These are phyloP conservation scores for Cryptococcus sp. DNA, from an alignment of 1,284 basidiomycete species.

Conservation along the genomic window DNA sequence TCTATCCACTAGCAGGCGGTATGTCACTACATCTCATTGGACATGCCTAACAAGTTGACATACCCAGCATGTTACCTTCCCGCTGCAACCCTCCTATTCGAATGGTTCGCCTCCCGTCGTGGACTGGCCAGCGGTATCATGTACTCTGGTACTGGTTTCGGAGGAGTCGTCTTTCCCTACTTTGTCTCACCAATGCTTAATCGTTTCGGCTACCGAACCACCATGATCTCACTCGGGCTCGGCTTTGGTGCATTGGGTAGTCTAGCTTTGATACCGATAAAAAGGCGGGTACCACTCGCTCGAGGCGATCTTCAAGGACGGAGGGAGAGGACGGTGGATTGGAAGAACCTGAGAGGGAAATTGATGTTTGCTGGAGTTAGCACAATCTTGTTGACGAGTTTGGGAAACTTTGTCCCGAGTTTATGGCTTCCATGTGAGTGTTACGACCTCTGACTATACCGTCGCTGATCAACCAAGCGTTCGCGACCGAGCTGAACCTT, in stretches of 20 bases:
- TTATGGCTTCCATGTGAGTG: constrained; percentile 43
- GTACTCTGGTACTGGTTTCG: constrained; percentile 42
- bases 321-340: constrained; percentile 15
- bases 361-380: constrained; percentile 33
- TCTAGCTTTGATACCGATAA: constrained; percentile 35
- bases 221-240: constrained; percentile 41
- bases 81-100: constrained; percentile 41
- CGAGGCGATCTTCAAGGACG: not conserved
- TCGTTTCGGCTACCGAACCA: constrained; percentile 43
- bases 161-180: constrained; percentile 43
- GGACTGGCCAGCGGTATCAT: constrained; percentile 44
- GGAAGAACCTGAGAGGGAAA: constrained; percentile 19
- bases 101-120: constrained; percentile 41
- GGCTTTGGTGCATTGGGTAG: constrained; percentile 29
- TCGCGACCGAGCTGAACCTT: constrained; percentile 34
- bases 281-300: constrained; percentile 36
- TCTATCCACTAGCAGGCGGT: constrained; percentile 41
- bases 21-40: constrained; percentile 2
- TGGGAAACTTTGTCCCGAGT: constrained; percentile 45
- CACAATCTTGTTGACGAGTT: constrained; percentile 34
- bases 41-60: not conserved
- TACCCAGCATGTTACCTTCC: constrained; percentile 33
- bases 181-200: constrained; percentile 36
- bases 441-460: no score
- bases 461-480: constrained; percentile 18